Evolutionary conservation across 176 grass and related monocot species (phyloP).

Genomic region (Lolium multiflorum): DNA sequence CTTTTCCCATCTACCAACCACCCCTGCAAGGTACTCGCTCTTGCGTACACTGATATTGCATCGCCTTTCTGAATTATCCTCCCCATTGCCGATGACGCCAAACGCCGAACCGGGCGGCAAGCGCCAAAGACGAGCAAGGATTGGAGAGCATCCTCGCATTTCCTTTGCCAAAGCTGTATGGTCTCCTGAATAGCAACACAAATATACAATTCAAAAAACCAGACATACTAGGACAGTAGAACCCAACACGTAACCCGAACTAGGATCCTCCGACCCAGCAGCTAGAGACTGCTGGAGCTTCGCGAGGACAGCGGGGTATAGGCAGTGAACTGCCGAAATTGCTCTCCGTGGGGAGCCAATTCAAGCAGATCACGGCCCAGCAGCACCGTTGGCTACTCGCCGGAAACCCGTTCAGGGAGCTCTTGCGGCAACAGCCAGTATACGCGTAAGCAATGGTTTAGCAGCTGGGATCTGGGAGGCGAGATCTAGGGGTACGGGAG

Average conservation of each 20-base stretch:
- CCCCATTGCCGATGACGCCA: constrained; percentile 87
- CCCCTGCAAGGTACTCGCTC: constrained; percentile 87
- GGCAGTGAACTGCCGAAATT: neutral
- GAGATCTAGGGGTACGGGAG: neutral
- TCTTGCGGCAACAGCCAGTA: neutral
- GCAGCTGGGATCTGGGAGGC: constrained; percentile 27
- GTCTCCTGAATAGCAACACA: constrained; percentile 64
- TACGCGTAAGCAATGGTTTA: constrained; percentile 15
- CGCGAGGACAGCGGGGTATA: neutral
- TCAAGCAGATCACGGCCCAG: constrained; percentile 36
- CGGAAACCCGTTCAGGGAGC: constrained; percentile 14
- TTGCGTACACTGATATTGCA: constrained; percentile 87
- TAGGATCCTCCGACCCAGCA: neutral
- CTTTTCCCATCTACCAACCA: constrained; percentile 93
- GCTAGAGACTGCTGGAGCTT: constrained; percentile 9
- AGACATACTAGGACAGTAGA: neutral
- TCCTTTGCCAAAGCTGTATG: constrained; percentile 95
- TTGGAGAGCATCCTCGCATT: constrained; percentile 97
- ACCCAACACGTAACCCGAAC: neutral
- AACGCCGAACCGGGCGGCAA: constrained; percentile 72
- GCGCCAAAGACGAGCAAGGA: constrained; percentile 87
- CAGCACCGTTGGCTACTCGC: neutral
- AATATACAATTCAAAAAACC: constrained; percentile 25
- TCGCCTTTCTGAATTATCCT: constrained; percentile 90
- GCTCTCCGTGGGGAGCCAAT: neutral